Evolutionary conservation across 1,284 basidiomycete species (phyloP).

Genomic region (Cerioporus squamosus): DNA sequence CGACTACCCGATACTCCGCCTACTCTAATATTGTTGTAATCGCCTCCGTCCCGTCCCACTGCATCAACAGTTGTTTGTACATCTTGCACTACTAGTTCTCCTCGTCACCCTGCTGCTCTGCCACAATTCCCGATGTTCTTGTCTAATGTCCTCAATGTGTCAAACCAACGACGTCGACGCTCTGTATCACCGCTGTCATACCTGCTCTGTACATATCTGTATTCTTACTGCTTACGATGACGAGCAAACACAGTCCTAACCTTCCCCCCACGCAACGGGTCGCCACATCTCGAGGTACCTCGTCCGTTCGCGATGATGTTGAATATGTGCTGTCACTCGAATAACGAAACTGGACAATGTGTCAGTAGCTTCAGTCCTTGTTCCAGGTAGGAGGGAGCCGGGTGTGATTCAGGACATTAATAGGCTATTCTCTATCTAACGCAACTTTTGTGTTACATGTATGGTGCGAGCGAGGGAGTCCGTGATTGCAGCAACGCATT

Average conservation of each 20-base stretch:
- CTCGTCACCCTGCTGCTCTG: background rate
- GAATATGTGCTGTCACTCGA: no score
- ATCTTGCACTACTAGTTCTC: constrained; percentile 23
- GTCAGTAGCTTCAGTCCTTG: no score
- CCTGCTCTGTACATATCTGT: constrained; percentile 31
- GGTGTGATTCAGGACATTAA: constrained; percentile 9
- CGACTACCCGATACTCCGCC: constrained; percentile 20
- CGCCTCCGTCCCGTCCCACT: constrained; percentile 4
- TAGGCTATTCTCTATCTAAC: constrained; percentile 15
- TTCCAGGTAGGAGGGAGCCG: no score
- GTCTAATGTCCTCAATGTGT: background rate
- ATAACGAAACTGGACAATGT: no score
- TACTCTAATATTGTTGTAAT: constrained; percentile 30
- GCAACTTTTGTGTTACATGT: constrained; percentile 7
- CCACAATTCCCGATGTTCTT: background rate
- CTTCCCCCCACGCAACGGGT: background rate
- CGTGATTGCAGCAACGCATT: background rate
- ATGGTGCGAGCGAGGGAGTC: background rate
- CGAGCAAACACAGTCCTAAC: background rate
- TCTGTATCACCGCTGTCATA: constrained; percentile 29
- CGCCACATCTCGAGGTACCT: background rate
- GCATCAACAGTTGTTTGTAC: constrained; percentile 18
- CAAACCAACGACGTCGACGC: constrained; percentile 8
- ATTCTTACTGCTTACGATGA: constrained; percentile 11
- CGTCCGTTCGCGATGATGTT: background rate